Percentiles rank a stretch among this genome's conserved stretches.
These are phyloP conservation scores for Penicillium sp. DNA, from an alignment of 2,329 filamentous ascomycete species.

Conservation along the genomic window DNA sequence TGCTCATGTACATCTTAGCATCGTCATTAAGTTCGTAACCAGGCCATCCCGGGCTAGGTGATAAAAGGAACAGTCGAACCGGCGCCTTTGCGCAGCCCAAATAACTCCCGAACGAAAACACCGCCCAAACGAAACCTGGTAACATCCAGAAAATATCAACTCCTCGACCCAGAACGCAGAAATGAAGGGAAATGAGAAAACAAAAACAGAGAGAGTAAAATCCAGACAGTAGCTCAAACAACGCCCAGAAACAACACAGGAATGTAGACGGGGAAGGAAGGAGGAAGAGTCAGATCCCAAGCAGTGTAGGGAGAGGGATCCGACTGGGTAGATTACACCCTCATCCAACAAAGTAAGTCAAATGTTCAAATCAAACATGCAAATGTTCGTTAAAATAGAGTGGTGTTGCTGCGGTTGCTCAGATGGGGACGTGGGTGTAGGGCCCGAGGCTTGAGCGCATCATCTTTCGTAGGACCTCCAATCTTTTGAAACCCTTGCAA, in stretches of 20 bases:
- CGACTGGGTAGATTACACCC: not conserved
- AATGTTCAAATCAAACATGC: not conserved
- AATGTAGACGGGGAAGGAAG: not conserved
- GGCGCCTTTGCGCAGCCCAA: constrained; percentile 23
- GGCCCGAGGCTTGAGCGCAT: constrained; percentile 28
- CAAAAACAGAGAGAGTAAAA: constrained; percentile 4
- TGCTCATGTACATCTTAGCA: constrained; percentile 42
- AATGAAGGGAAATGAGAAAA: constrained; percentile 6
- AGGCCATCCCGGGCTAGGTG: constrained; percentile 30
- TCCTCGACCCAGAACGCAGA: constrained; percentile 22
- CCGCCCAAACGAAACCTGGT: constrained; percentile 20
- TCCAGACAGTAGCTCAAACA: not conserved
- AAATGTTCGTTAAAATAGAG: constrained; percentile 29
- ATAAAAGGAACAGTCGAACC: constrained; percentile 26
- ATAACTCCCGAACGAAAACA: constrained; percentile 29
- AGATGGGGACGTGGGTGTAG: constrained; percentile 32
- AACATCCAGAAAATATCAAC: constrained; percentile 17
- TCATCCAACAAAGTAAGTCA: not conserved
- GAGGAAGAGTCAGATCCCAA: not conserved
- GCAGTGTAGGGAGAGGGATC: not conserved
- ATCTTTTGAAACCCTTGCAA: constrained; percentile 51
- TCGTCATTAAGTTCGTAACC: constrained; percentile 40
- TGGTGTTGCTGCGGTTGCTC: constrained; percentile 34
- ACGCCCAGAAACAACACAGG: not conserved
- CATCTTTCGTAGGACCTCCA: constrained; percentile 39